Evolutionary conservation across 2,329 filamentous ascomycete genomes (phyloP).

Genomic region (Grosmannia clavigera): DNA sequence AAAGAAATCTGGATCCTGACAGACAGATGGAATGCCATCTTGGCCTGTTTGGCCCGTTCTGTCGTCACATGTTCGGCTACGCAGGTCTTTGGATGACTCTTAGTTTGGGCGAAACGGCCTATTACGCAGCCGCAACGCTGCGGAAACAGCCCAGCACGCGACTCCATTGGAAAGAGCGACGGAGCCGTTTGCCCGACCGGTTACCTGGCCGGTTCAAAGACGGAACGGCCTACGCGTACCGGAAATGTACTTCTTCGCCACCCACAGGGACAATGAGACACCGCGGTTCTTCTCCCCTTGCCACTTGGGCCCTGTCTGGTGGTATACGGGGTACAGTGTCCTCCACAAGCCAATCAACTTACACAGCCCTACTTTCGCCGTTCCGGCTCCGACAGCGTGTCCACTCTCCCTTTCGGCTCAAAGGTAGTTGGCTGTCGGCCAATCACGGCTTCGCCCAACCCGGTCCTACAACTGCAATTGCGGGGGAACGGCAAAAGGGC

Average conservation of each 20-base stretch:
- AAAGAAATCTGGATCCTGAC: background rate
- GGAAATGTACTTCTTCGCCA: background rate
- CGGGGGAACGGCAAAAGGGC: conserved; percentile 6
- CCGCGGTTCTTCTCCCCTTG: background rate
- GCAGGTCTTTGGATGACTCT: background rate
- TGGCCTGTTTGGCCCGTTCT: background rate
- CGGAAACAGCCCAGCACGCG: background rate
- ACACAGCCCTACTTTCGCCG: conserved; percentile 5
- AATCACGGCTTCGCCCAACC: conserved; percentile 9
- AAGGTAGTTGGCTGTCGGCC: conserved; percentile 3
- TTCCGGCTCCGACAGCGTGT: background rate
- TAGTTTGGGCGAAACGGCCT: background rate
- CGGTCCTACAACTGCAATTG: background rate
- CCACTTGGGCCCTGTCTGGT: background rate
- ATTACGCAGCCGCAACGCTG: background rate
- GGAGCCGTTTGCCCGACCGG: conserved; percentile 11
- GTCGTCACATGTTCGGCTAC: conserved; percentile 13
- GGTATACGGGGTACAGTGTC: background rate
- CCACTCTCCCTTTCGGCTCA: conserved; percentile 1
- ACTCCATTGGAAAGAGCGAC: background rate
- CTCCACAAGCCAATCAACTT: conserved; percentile 10
- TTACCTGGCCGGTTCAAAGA: conserved; percentile 2
- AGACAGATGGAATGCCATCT: background rate
- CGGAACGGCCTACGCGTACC: background rate
- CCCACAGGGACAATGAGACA: background rate